These are phyloP conservation scores for Oemleria cerasiformis DNA, from an alignment of 306 rosid genomes.

Conservation along the genomic window DNA sequence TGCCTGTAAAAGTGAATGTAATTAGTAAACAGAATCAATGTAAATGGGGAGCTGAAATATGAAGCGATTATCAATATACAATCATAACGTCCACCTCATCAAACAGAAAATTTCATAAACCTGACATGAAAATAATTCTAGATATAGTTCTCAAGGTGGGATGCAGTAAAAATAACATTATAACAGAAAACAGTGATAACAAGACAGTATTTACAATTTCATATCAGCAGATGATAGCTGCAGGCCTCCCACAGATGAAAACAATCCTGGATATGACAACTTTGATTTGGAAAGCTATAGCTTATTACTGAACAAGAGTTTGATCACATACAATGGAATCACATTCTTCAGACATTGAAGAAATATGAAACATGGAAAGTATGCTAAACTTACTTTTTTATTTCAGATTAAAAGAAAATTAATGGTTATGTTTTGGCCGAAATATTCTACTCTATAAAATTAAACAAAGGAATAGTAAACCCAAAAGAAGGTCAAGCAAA, in stretches of 20 bases:
- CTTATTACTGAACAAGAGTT: background rate
- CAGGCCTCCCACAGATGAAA: background rate
- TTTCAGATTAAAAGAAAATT: background rate
- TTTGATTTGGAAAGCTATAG: background rate
- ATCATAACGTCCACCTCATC: conserved; percentile 6
- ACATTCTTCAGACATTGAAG: background rate
- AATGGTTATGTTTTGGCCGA: background rate
- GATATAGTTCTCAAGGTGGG: background rate
- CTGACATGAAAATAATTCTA: background rate
- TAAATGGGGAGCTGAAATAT: conserved; percentile 7
- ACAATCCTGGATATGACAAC: background rate
- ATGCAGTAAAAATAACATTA: background rate
- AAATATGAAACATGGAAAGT: background rate
- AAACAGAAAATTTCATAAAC: conserved; percentile 1
- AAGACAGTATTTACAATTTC: background rate
- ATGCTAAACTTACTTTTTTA: background rate
- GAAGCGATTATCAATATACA: conserved; percentile 3
- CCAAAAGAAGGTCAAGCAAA: background rate
- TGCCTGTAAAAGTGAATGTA: conserved; percentile 66
- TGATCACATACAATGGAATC: background rate
- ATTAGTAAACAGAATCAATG: conserved; percentile 31
- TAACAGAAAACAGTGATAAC: background rate
- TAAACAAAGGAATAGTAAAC: background rate
- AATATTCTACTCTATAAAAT: background rate
- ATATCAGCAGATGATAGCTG: background rate